A percentile compares a stretch with the other conserved stretches of the same genome.
Evolutionary conservation across 148 eudicot species (phyloP).

Genomic region (Chenopodium berlandieri): DNA sequence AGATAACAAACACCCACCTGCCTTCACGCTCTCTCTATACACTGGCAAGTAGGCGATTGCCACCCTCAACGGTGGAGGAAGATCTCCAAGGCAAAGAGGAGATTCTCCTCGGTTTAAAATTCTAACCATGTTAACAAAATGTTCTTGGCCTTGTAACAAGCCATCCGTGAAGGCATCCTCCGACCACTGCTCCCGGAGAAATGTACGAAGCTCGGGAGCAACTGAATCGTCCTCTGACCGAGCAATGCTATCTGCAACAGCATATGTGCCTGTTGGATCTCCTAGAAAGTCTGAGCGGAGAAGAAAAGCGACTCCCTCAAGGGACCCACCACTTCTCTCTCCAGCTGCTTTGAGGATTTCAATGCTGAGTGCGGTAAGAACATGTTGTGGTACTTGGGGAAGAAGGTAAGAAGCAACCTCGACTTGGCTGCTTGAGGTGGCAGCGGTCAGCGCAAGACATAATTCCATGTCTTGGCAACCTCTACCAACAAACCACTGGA

Average conservation of each 20-base stretch:
- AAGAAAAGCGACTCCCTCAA: conserved; percentile 91
- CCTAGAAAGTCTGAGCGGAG: conserved; percentile 77
- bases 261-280: conserved; percentile 77
- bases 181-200: conserved; percentile 78
- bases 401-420: conserved; percentile 82
- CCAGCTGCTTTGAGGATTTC: conserved; percentile 98
- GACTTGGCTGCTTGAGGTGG: conserved; percentile 91
- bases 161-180: conserved; percentile 69
- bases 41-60: conserved; percentile 87
- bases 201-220: conserved; percentile 64
- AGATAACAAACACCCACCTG: conserved; percentile 73
- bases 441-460: conserved; percentile 95
- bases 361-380: conserved; percentile 85
- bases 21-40: conserved; percentile 74
- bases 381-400: conserved; percentile 94
- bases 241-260: conserved; percentile 85
- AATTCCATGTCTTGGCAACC: conserved; percentile 99
- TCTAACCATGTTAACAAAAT: conserved; percentile 62
- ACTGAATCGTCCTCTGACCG: conserved; percentile 66
- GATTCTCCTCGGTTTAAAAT: conserved; percentile 74
- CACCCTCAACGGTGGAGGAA: conserved; percentile 73
- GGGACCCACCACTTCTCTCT: conserved; percentile 84
- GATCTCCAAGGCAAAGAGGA: conserved; percentile 59
- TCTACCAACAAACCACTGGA: conserved; percentile 84
- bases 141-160: conserved; percentile 54